These are phyloP conservation scores for Perilla frutescens DNA, from an alignment of 257 asterid species.

Conservation along the genomic window DNA sequence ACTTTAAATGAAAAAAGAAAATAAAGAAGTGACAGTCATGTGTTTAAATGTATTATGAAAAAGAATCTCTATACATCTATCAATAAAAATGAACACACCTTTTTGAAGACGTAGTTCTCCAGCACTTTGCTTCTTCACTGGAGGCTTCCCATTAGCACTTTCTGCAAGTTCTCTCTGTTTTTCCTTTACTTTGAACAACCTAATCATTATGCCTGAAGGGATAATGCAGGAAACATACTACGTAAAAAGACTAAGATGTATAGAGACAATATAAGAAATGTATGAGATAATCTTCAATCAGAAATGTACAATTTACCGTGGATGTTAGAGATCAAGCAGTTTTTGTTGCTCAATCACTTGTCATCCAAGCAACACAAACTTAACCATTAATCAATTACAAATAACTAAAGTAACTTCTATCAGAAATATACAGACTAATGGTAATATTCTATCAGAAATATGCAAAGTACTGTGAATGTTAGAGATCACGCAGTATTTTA, in stretches of 20 bases:
- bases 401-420: neutral
- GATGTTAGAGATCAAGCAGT: conserved; percentile 6
- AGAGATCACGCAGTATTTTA: neutral
- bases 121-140: conserved; percentile 92
- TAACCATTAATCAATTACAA: conserved; percentile 15
- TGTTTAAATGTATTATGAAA: neutral
- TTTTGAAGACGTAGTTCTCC: conserved; percentile 92
- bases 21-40: neutral
- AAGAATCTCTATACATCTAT: conserved; percentile 14
- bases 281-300: conserved; percentile 5
- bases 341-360: neutral
- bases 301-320: conserved; percentile 1
- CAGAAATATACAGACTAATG: too few relatives aligned
- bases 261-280: neutral
- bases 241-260: conserved; percentile 2
- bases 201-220: conserved; percentile 72
- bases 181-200: conserved; percentile 90
- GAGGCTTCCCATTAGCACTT: conserved; percentile 83
- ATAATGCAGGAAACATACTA: conserved; percentile 16
- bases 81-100: conserved; percentile 41
- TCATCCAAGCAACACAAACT: conserved; percentile 4
- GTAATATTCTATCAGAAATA: neutral
- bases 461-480: neutral
- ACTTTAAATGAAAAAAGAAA: neutral
- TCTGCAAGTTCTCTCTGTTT: conserved; percentile 94